Evolutionary conservation across 2,329 filamentous ascomycete genomes (phyloP), one percentile per base, ranked within the genome.

Genomic region (Claviceps paspali): DNA sequence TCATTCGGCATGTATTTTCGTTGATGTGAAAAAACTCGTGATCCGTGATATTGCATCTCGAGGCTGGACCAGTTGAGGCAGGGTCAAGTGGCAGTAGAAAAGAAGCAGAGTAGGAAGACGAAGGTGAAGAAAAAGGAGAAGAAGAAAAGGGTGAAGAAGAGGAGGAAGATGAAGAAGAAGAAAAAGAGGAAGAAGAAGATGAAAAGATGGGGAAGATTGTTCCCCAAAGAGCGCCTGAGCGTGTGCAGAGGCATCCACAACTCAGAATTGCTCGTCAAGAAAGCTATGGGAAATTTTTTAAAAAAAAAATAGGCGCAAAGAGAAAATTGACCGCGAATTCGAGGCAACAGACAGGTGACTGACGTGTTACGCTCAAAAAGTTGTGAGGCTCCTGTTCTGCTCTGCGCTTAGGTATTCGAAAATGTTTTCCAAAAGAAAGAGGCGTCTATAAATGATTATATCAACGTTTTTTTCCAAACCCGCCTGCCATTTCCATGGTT

Each of bases 331-430:
- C n/a, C n/a, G n/a, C n/a, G n/a, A n/a, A n/a, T n/a, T n/a, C n/a
- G n/a, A n/a, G n/a, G n/a, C n/a, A n/a, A n/a, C n/a, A n/a, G n/a
- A n/a, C n/a, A n/a, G n/a, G n/a, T 26, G 24, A 10, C 6, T 26
- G 7, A 26, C 11, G 24, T 26, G 29, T 38, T 34, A 38, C 17
- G 30, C 17, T 33, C 15, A 33, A 36, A n/a, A 33, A 23, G 12
- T 29, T 18, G 30, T n/a, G 24, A 10, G 14, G 19, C 26, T 23
- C 32, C 15, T 33, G 29, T 30, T 38, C 29, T 38, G 29, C 30
- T 22, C 17, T 33, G 36, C 29, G 36, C 29, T 29, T 9, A 21
- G n/a, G 12, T 15, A 12, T 29, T n/a, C 19, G 17, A 21, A 23
- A 17, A 12, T 32, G 10, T 12, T 22, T 15, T 12, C 17, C 12